phyloP scores from a whole-genome alignment of 2,329 filamentous ascomycete genomes.

The Hypoxylon sp. region DNA sequence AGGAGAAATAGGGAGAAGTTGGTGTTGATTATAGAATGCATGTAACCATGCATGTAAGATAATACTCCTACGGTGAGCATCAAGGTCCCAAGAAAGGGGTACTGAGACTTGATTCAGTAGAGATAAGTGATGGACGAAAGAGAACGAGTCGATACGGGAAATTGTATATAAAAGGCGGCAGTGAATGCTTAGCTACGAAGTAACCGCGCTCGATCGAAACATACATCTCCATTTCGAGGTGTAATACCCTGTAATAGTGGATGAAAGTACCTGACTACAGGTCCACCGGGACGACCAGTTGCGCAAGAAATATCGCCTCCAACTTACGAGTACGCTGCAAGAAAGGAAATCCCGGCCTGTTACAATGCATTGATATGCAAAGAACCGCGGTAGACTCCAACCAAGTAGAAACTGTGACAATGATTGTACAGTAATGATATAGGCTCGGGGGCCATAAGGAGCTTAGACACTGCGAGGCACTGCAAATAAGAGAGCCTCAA shows the following conservation, averaged over 20 bases:
- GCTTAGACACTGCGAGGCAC: constrained; percentile 24
- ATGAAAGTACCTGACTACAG: constrained; percentile 29
- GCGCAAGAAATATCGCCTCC: constrained; percentile 26
- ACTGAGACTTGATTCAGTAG: constrained; percentile 8
- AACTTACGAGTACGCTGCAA: constrained; percentile 23
- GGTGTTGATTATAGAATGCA: constrained; percentile 29
- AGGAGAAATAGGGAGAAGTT: constrained; percentile 10
- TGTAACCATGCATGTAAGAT: constrained; percentile 37
- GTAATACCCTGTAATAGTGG: constrained; percentile 20
- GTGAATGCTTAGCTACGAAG: constrained; percentile 12
- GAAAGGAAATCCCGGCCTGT: constrained; percentile 29
- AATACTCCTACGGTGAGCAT: constrained; percentile 18
- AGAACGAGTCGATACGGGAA: constrained; percentile 1
- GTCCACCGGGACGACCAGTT: constrained; percentile 27
- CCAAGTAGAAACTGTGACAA: constrained; percentile 37
- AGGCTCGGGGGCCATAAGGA: constrained; percentile 16
- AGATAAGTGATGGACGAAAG: constrained; percentile 9
- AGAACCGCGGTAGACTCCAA: constrained; percentile 29
- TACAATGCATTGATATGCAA: constrained; percentile 37
- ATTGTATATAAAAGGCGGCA: constrained; percentile 14
- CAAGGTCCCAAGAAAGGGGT: constrained; percentile 17
- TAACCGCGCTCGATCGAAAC: constrained; percentile 11
- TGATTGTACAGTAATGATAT: constrained; percentile 37
- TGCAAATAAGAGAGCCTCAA: constrained; percentile 29
- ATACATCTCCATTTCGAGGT: constrained; percentile 25